Base-by-base conservation (phyloP, 805 yeast genomes). In the Candida montana region DNA sequence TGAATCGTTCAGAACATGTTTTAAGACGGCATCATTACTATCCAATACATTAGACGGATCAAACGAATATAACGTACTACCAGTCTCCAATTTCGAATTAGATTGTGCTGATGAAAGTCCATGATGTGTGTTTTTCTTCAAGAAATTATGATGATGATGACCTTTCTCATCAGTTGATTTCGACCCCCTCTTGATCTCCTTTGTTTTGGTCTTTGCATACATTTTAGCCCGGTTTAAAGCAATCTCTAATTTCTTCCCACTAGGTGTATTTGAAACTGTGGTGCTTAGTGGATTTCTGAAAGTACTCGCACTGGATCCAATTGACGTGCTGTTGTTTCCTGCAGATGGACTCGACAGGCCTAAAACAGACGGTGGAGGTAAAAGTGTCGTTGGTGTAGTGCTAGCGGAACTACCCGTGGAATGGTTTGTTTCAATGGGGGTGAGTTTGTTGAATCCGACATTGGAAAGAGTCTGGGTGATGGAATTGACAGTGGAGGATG, bases 61-160 rank as follows among this genome's bases (percentile, higher is more conserved):
- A 48, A 68, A 68, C 0, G 71, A 63, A 44, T 67, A 68, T 19
- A 65, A 32, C 2, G 67, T 54, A 13, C 63, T 58, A 1, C 65
- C 64, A 10, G 60, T 56, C 6, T 55, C 61, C 4, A 58, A 43
- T 39, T 57, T 57, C 0, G 72, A 67, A 39, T 65, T 67, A 1
- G 73, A 67, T 19, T 59, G 59, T 0, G 67, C 52, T 0, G 71
- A 67, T 2, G 72, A 66, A 4, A 55, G 38, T 2, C 54, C 58
- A 27, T 41, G 49, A 37, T 52, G 52, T n/a, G 49, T 45, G 10
- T 41, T 45, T 13, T 44, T 41, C 33, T 53, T 55, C 28, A 55
- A 32, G 35, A 54, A 53, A 27, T 44, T 45, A 27, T 50, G 54
- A n/a, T 51, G 49, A 13, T 42, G 38, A 15, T 42, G 49, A 13